Evolutionary conservation across 805 yeast species (phyloP).

Genomic region (Metschnikowia lunata): DNA sequence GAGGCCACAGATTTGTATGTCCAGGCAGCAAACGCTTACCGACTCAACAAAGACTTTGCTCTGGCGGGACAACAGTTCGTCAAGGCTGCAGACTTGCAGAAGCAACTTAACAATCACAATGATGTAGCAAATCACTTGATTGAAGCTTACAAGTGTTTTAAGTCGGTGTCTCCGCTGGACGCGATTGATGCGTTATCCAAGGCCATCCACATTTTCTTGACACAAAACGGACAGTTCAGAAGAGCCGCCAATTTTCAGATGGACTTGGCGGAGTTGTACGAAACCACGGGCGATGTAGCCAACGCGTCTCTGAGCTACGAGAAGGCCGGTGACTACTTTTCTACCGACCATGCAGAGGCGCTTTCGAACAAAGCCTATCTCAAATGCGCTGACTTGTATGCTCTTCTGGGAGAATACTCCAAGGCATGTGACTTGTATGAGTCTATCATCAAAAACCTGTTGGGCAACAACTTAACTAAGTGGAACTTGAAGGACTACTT

Average conservation of each 20-base stretch:
- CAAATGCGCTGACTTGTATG: conserved; percentile 85
- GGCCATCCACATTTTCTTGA: conserved; percentile 76
- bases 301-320: conserved; percentile 69
- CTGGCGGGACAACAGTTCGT: conserved; percentile 82
- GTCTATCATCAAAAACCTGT: conserved; percentile 67
- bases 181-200: conserved; percentile 73
- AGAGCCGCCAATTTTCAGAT: conserved; percentile 92
- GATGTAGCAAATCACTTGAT: conserved; percentile 82
- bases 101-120: conserved; percentile 70
- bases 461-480: conserved; percentile 70
- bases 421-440: conserved; percentile 78
- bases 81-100: conserved; percentile 78
- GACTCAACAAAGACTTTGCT: conserved; percentile 65
- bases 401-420: conserved; percentile 60
- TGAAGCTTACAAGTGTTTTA: conserved; percentile 76
- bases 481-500: conserved; percentile 95
- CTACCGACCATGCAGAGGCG: conserved; percentile 90
- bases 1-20: conserved; percentile 89
- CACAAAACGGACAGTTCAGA: conserved; percentile 89
- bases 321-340: conserved; percentile 94
- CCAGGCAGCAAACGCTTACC: conserved; percentile 90
- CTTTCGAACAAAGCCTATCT: conserved; percentile 81
- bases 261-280: conserved; percentile 86
- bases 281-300: conserved; percentile 58
- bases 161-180: conserved; percentile 64